Evolutionary conservation across 768 basidiomycete species (phyloP).

Genomic region (Mycena metata): DNA sequence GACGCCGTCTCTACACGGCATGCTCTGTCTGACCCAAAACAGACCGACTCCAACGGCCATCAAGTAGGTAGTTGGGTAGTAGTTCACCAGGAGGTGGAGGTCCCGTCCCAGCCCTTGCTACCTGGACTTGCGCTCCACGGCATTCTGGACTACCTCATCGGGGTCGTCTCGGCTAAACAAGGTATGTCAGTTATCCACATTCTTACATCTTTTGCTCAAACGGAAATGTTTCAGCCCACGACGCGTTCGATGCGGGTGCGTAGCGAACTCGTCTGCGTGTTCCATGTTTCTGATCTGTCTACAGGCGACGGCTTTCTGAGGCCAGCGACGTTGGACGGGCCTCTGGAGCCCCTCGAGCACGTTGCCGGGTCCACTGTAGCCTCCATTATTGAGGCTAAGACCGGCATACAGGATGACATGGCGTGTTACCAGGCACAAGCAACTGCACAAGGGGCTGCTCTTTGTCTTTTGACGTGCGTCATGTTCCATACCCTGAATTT

Average conservation of each 20-base stretch:
- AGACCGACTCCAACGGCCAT: not conserved
- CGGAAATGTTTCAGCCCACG: not conserved
- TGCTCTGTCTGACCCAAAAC: not conserved
- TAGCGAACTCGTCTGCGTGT: not conserved
- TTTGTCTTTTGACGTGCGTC: conserved; percentile 2
- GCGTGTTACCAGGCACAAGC: not conserved
- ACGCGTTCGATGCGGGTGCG: not conserved
- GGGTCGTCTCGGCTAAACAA: not conserved
- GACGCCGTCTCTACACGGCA: not conserved
- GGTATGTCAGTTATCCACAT: not conserved
- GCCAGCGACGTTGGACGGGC: no score
- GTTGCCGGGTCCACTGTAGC: no score
- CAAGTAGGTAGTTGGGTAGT: not conserved
- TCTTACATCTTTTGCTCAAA: not conserved
- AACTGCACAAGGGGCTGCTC: not conserved
- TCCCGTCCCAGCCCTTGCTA: not conserved
- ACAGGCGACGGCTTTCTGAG: not conserved
- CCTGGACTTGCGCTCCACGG: not conserved
- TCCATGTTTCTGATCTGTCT: not conserved
- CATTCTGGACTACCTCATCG: not conserved
- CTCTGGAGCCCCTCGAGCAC: no score
- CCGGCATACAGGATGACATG: not conserved
- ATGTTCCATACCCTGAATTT: not conserved
- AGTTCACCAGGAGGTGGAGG: not conserved
- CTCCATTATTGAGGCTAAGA: not conserved